Evolutionary conservation across 495 filamentous ascomycete species (phyloP).

Genomic region (Hyphodiscus hymeniophilus): DNA sequence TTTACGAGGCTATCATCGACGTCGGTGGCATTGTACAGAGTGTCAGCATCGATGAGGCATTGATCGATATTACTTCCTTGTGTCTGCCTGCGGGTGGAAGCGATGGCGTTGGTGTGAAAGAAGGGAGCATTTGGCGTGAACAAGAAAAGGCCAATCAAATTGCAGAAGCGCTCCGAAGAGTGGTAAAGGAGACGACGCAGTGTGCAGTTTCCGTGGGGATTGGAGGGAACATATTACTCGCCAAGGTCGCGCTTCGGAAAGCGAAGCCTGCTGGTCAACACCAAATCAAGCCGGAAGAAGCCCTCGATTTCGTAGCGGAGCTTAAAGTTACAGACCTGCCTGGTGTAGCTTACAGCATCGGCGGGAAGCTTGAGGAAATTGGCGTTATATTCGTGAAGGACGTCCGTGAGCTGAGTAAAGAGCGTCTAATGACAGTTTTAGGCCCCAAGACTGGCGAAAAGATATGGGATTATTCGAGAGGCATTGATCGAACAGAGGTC

Average conservation of each 20-base stretch:
- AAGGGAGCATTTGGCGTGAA: conserved; percentile 72
- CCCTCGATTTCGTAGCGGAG: conserved; percentile 65
- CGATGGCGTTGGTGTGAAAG: conserved; percentile 55
- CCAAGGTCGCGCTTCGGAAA: conserved; percentile 82
- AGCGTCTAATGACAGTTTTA: conserved; percentile 59
- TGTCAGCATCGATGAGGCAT: conserved; percentile 91
- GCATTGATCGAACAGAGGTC: conserved; percentile 80
- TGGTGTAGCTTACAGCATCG: conserved; percentile 80
- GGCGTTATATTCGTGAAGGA: conserved; percentile 76
- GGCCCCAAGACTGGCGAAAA: conserved; percentile 91
- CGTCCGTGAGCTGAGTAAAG: conserved; percentile 63
- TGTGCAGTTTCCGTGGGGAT: conserved; percentile 94
- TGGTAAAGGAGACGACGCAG: conserved; percentile 62
- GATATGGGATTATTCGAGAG: conserved; percentile 83
- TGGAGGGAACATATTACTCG: conserved; percentile 80
- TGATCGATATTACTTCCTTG: conserved; percentile 65
- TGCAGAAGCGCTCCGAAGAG: conserved; percentile 53
- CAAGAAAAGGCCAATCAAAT: conserved; percentile 74
- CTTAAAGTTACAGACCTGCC: conserved; percentile 74
- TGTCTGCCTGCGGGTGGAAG: conserved; percentile 61
- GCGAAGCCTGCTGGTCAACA: conserved; percentile 94
- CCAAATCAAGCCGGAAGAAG: conserved; percentile 71
- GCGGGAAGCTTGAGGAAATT: conserved; percentile 78
- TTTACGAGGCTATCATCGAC: conserved; percentile 77
- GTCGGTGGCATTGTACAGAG: conserved; percentile 83